Base-by-base conservation (phyloP, 2,329 filamentous ascomycete species). In the Aspergillus persii region DNA sequence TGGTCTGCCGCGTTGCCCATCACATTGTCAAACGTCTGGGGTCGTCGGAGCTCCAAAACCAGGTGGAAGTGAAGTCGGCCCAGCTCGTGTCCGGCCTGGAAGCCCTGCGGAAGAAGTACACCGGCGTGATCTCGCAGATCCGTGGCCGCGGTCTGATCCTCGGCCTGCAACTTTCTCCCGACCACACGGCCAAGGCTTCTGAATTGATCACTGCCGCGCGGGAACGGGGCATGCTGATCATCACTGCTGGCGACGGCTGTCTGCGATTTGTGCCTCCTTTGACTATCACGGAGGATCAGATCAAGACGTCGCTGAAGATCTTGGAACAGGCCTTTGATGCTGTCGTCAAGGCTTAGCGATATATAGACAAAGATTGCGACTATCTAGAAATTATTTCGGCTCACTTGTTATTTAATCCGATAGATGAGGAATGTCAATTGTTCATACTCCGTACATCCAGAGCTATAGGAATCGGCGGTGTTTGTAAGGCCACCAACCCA, bases 241-340 rank as follows among this genome's bases (percentile, higher is more conserved):
- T 99, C 71, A 97, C 92, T 1, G 94, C 92, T 30, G 95, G 95
- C 1, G 92, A 88, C 31, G 96, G 98, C 72, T 97, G 93, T 8
- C 78, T 99, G 66, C 84, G 95, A 51, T 96, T 99, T 69, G 92
- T 98, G 58, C 95, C 95, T 33, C 90, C 91, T 61, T 79, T 99
- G 70, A 87, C 88, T 5, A 90, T 99, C 59, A 89, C 86, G 0
- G 87, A 91, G 66, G 85, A 84, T 29, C 90, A 97, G 82, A 95
- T 98, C 65, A 81, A 87, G 66, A 82, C 89, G 64, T 92, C 91
- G 0, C 79, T 97, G 74, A 78, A 80, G 47, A 92, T 96, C 55
- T 73, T 98, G 61, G 89, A 88, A 65, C 83, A 91, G 67, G 83
- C 86, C 4, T 84, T 89, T 77, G 76, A 79, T 41, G 83, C 78